Evolutionary conservation across 305 asterid species (phyloP), one percentile per base, ranked within the genome.

Genomic region (Fraxinus albicans): DNA sequence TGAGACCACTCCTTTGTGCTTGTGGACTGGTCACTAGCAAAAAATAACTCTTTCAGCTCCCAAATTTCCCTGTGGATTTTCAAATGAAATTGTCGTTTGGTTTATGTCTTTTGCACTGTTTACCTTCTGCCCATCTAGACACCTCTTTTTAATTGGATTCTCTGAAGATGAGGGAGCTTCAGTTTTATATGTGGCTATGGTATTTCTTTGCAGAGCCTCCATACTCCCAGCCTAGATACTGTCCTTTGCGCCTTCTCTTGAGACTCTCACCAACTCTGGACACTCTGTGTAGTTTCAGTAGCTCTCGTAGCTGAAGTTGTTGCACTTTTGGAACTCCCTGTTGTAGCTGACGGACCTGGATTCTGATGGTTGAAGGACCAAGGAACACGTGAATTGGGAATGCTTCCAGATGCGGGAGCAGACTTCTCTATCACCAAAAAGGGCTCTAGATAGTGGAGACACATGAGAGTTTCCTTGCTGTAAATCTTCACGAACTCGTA

Each of bases 371-470:
- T 19, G 29, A 70, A 63, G 31, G 72, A 23, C 79, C 82, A 2
- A 21, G 73, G 74, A 27, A 31, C 19, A 8, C 79, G 31, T 58
- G 83, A 23, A 10, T 3, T 19, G 8, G 34, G 76, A 34, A 31
- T n/a, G 17, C 55, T 84, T 63, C 40, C 78, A 4, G 74, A 80
- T 10, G 86, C 86, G 38, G 88, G 91, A 75, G 86, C 67, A n/a
- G 82, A 87, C 29, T 76, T 81, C 82, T 86, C 88, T 13, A n/a
- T 31, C 23, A 91, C 91, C 79, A 74, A 55, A 86, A 85, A 88
- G 27, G 88, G 87, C 82, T 44, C 35, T 27, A 8, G 81, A 77
- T 92, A 89, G 12, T 29, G 77, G 12, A 6, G 86, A 69, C 91
- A 89, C 58, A 35, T 42, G 74, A 85, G 86, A 44, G 38, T 77